These are phyloP conservation scores for Oryza coarctata DNA, from an alignment of 176 grass and related monocot genomes.

Conservation along the genomic window DNA sequence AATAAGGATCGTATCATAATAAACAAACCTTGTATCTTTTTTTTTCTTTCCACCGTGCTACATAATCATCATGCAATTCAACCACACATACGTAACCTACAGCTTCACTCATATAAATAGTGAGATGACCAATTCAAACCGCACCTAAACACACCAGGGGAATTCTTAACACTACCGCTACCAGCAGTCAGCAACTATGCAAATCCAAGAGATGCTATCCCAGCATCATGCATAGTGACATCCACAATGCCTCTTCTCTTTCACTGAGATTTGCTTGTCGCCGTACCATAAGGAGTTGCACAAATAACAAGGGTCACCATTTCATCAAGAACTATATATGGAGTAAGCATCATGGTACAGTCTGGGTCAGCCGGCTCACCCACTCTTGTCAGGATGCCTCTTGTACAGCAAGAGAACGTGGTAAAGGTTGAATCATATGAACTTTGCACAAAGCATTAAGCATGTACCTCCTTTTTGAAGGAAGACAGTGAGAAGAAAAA, in stretches of 20 bases:
- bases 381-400: not conserved
- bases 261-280: not conserved
- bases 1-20: too few species aligned
- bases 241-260: not conserved
- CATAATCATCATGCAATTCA: not conserved
- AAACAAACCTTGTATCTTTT: too few species aligned
- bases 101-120: not conserved
- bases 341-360: not conserved
- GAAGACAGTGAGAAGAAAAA: not conserved
- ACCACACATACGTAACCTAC: not conserved
- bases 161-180: not conserved
- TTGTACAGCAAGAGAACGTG: slow-evolving; percentile 31
- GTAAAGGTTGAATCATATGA: not conserved
- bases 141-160: not conserved
- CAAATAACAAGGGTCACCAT: not conserved
- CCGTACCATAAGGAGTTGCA: not conserved
- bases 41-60: not conserved
- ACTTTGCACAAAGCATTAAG: not conserved
- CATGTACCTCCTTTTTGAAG: not conserved
- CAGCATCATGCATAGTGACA: not conserved
- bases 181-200: not conserved
- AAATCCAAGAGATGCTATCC: not conserved
- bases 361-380: not conserved
- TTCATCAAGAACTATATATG: slow-evolving; percentile 3
- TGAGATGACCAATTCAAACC: not conserved